Percentiles rank a stretch among this genome's conserved stretches.
Evolutionary conservation across 805 yeast genomes (phyloP).

Genomic region (Wickerhamomyces xylosicus): DNA sequence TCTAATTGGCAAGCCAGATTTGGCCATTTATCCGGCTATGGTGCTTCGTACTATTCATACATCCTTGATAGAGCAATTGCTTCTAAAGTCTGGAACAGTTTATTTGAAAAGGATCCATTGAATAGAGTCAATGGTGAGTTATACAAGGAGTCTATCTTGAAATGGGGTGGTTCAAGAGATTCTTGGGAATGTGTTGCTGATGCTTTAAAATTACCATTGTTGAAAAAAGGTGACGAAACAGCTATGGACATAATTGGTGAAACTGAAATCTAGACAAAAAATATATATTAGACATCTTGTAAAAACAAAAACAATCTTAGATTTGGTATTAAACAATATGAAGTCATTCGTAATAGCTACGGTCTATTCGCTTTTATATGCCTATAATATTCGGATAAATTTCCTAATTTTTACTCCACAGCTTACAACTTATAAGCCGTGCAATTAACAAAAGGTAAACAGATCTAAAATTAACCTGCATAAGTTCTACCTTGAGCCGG

Average conservation of each 20-base stretch:
- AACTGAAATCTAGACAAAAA: slow-evolving; percentile 11
- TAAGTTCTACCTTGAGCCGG: too few species aligned
- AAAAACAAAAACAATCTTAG: too few species aligned
- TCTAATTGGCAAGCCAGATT: slow-evolving; percentile 92
- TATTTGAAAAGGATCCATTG: slow-evolving; percentile 65
- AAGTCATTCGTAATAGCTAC: too few species aligned
- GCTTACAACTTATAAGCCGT: too few species aligned
- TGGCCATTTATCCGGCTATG: slow-evolving; percentile 89
- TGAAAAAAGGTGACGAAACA: slow-evolving; percentile 53
- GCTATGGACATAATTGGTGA: slow-evolving; percentile 56
- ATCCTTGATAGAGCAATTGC: slow-evolving; percentile 90
- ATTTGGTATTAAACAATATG: too few species aligned
- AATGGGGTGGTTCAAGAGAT: slow-evolving; percentile 91
- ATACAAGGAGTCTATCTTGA: slow-evolving; percentile 58
- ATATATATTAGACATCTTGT: too few species aligned
- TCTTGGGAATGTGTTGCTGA: slow-evolving; percentile 84
- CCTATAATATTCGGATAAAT: too few species aligned
- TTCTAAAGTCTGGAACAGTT: slow-evolving; percentile 64
- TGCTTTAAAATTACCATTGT: slow-evolving; percentile 53
- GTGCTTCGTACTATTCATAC: slow-evolving; percentile 89
- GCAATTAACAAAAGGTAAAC: too few species aligned
- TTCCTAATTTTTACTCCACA: too few species aligned
- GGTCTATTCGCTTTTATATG: too few species aligned
- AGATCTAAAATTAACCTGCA: too few species aligned
- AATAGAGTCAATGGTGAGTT: slow-evolving; percentile 64